A percentile compares a stretch with the other conserved stretches of the same genome.
Evolutionary conservation across 2,329 filamentous ascomycete genomes (phyloP).

Genomic region (Aspergillus sp.): DNA sequence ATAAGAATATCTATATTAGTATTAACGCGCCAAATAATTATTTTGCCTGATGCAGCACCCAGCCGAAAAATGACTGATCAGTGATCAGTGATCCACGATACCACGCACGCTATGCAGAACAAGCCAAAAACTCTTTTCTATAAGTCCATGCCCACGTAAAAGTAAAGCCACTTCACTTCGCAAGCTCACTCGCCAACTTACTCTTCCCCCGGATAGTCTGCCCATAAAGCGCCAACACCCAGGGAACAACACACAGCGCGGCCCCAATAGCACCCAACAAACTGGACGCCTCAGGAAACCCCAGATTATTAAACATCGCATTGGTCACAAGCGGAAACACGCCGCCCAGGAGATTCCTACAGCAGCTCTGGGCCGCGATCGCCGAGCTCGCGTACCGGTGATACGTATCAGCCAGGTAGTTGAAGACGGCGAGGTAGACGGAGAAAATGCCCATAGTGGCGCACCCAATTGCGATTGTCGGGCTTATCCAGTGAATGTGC

Average conservation of each 20-base stretch:
- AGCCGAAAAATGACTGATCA: too few species aligned
- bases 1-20: neutral
- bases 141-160: too few species aligned
- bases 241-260: conserved; percentile 76
- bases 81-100: too few species aligned
- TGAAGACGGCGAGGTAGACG: conserved; percentile 83
- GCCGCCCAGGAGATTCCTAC: conserved; percentile 79
- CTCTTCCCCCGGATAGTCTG: conserved; percentile 72
- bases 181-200: conserved; percentile 64
- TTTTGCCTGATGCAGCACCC: too few species aligned
- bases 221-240: conserved; percentile 79
- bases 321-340: conserved; percentile 75
- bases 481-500: conserved; percentile 69
- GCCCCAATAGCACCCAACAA: conserved; percentile 72
- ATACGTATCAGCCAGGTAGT: conserved; percentile 85
- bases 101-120: too few species aligned
- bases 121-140: too few species aligned
- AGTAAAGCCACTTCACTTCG: neutral
- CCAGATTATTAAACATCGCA: conserved; percentile 71
- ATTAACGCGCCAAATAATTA: too few species aligned
- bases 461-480: conserved; percentile 67
- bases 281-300: conserved; percentile 69
- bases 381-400: conserved; percentile 79
- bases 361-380: conserved; percentile 81
- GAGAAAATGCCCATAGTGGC: conserved; percentile 81